phyloP scores from a whole-genome alignment of 164 flowering plant genomes.

The Piper longum region DNA sequence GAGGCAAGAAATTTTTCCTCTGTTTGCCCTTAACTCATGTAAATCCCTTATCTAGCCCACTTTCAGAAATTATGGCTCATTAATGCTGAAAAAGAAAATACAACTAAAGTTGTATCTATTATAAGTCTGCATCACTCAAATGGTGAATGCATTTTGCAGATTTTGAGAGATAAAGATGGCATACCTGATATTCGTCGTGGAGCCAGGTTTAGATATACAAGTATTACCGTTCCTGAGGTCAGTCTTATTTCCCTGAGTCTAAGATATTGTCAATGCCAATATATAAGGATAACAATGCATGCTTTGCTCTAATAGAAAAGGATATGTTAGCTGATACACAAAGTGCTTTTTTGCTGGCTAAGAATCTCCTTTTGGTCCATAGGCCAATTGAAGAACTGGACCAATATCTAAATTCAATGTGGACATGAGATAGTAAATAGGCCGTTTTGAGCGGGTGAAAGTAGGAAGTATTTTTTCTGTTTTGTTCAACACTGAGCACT shows the following conservation, averaged over 20 bases:
- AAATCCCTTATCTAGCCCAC: background rate
- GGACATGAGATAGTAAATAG: background rate
- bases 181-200: slow-evolving; percentile 84
- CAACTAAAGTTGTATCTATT: too few relatives aligned
- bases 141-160: slow-evolving; percentile 22
- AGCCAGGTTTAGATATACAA: slow-evolving; percentile 80
- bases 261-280: background rate
- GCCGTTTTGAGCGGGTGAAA: background rate
- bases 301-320: background rate
- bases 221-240: slow-evolving; percentile 71
- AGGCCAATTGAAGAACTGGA: background rate
- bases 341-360: background rate
- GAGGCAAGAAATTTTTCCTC: slow-evolving; percentile 85
- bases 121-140: background rate
- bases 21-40: slow-evolving; percentile 31
- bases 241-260: slow-evolving; percentile 6
- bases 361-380: background rate
- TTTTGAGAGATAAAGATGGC: slow-evolving; percentile 72
- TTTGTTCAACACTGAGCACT: background rate
- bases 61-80: too few relatives aligned
- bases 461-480: background rate
- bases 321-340: background rate
- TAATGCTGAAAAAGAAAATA: too few relatives aligned
- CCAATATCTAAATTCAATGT: background rate
- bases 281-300: background rate